phyloP scores from a whole-genome alignment of 257 asterid species.

The Jacaranda copaia region DNA sequence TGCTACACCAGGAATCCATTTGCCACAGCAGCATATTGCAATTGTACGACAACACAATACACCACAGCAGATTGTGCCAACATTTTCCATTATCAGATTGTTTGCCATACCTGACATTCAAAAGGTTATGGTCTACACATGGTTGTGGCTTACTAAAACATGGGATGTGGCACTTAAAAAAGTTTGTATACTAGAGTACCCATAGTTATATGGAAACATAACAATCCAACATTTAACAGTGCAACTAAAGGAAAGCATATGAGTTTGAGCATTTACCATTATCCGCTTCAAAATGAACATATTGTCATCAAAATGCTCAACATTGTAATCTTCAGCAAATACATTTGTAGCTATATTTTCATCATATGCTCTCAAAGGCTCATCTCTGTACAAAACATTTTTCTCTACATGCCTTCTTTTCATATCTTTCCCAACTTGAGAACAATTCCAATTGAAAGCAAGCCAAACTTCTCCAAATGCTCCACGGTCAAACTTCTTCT shows the following conservation, averaged over 20 bases:
- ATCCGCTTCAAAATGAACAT: constrained; percentile 95
- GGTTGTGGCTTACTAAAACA: neutral
- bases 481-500: constrained; percentile 96
- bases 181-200: constrained; percentile 7
- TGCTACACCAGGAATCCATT: constrained; percentile 12
- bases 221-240: constrained; percentile 8
- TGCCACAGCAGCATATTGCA: neutral
- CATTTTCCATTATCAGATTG: neutral
- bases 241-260: constrained; percentile 19
- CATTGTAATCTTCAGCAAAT: constrained; percentile 53
- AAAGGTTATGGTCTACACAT: constrained; percentile 13
- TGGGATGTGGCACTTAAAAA: neutral
- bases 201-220: neutral
- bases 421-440: constrained; percentile 57
- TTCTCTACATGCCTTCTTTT: constrained; percentile 46
- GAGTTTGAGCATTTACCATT: constrained; percentile 64
- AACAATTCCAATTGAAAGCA: constrained; percentile 94
- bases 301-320: constrained; percentile 52
- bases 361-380: constrained; percentile 46
- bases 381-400: constrained; percentile 39
- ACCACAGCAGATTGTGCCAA: neutral
- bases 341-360: constrained; percentile 43
- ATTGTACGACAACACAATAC: neutral
- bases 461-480: constrained; percentile 99
- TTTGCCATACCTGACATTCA: neutral